A percentile compares a stretch with the other conserved stretches of the same genome.
These are phyloP conservation scores for Picea abies DNA, from an alignment of 83 land plant species.

Conservation along the genomic window DNA sequence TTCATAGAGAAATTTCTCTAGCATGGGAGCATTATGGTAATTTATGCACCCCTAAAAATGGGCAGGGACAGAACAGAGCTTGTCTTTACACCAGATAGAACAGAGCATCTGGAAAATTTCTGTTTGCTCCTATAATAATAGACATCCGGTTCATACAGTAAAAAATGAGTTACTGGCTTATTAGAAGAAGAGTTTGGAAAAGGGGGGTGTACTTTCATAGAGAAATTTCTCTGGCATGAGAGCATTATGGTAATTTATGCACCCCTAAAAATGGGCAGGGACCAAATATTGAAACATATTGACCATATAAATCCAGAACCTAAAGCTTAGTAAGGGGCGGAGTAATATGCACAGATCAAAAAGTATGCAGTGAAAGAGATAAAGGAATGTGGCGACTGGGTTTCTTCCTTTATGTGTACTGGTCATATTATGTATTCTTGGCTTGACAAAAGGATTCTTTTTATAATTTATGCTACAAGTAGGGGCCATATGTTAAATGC, in stretches of 20 bases:
- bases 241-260: background rate
- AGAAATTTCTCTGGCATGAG: background rate
- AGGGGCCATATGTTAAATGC: too few species aligned
- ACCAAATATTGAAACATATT: background rate
- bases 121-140: too few species aligned
- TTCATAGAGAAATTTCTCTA: background rate
- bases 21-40: background rate
- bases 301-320: background rate
- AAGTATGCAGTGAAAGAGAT: too few species aligned
- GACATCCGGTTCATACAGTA: too few species aligned
- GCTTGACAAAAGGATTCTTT: too few species aligned
- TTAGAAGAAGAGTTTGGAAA: background rate
- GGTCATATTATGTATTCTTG: too few species aligned
- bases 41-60: background rate
- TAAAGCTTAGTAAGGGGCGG: background rate
- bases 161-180: background rate
- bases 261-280: background rate
- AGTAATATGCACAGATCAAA: too few species aligned
- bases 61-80: background rate
- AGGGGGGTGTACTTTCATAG: background rate
- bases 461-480: too few species aligned
- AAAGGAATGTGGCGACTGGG: too few species aligned
- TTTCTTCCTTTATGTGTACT: too few species aligned
- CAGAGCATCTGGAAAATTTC: too few species aligned
- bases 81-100: too few species aligned